Percentiles rank a stretch among this genome's conserved stretches.
These are phyloP conservation scores for Penstemon davidsonii DNA, from an alignment of 257 asterid species.

Conservation along the genomic window DNA sequence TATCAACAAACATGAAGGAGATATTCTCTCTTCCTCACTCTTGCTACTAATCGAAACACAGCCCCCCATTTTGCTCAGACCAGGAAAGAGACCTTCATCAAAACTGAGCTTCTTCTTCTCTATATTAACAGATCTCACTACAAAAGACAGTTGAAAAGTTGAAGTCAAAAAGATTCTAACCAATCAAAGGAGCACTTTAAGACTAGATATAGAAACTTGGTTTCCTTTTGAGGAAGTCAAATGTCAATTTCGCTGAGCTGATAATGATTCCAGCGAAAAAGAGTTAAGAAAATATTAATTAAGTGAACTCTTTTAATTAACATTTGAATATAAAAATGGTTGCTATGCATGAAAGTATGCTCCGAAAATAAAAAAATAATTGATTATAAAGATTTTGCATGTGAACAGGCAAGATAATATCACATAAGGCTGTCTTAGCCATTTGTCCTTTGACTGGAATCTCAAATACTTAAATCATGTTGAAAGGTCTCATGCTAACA, in stretches of 20 bases:
- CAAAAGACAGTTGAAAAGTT: conserved; percentile 24
- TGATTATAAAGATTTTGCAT: conserved; percentile 55
- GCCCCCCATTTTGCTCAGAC: conserved; percentile 81
- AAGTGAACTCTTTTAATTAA: conserved; percentile 37
- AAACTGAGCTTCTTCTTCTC: conserved; percentile 29
- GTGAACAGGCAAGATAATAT: conserved; percentile 63
- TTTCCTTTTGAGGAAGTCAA: conserved; percentile 52
- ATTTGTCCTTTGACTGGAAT: conserved; percentile 58
- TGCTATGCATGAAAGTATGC: conserved; percentile 36
- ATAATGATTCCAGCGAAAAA: conserved; percentile 50
- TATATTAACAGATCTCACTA: conserved; percentile 30
- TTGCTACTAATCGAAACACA: conserved; percentile 75
- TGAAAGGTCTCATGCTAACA: conserved; percentile 48
- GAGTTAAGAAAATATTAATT: conserved; percentile 40
- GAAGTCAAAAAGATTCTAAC: conserved; percentile 38
- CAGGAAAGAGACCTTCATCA: conserved; percentile 48
- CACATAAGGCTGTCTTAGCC: conserved; percentile 46
- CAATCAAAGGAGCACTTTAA: conserved; percentile 21
- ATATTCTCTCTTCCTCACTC: conserved; percentile 69
- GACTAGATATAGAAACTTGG: conserved; percentile 31
- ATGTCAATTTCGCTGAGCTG: conserved; percentile 42
- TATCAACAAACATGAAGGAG: conserved; percentile 67
- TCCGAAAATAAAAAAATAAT: conserved; percentile 38
- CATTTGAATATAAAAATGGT: conserved; percentile 35
- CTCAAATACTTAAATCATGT: conserved; percentile 47